Conservation (phyloP, 805 yeast species). For the Schwanniomyces sp. region DNA sequence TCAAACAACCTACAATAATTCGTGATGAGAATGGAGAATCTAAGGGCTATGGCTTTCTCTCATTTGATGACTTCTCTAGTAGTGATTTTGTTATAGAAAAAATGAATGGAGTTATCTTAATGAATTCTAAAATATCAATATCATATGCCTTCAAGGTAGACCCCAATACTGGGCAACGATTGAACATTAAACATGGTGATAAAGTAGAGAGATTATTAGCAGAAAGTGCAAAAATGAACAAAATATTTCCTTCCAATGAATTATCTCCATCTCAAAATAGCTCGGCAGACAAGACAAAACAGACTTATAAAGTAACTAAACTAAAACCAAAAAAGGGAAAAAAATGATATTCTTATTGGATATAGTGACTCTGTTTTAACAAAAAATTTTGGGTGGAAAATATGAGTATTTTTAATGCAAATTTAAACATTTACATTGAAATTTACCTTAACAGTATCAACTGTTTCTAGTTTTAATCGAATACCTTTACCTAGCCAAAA, state of each 20-base stretch:
- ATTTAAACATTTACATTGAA: no score
- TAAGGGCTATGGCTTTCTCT: slow-evolving; percentile 66
- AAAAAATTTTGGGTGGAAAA: no score
- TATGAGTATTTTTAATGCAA: no score
- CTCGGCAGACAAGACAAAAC: not conserved
- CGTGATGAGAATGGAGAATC: slow-evolving; percentile 51
- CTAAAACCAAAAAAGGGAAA: not conserved
- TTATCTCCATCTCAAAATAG: not conserved
- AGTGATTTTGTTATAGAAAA: slow-evolving; percentile 71
- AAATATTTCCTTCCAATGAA: slow-evolving; percentile 7
- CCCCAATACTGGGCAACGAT: slow-evolving; percentile 36
- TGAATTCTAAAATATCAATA: slow-evolving; percentile 62
- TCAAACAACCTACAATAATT: slow-evolving; percentile 48
- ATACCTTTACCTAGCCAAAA: no score
- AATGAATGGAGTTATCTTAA: slow-evolving; percentile 66
- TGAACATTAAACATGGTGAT: slow-evolving; percentile 70
- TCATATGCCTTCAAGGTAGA: slow-evolving; percentile 73
- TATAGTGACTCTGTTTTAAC: no score
- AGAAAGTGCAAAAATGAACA: slow-evolving; percentile 53
- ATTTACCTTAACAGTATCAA: no score
- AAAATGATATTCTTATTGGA: not conserved
- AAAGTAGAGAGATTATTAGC: slow-evolving; percentile 72
- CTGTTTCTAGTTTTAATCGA: no score
- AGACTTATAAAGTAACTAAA: not conserved
- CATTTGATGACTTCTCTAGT: slow-evolving; percentile 60